Percentiles rank a stretch among this genome's conserved stretches.
phyloP scores from a whole-genome alignment of 345 rosid genomes.

The Theobroma cacao region DNA sequence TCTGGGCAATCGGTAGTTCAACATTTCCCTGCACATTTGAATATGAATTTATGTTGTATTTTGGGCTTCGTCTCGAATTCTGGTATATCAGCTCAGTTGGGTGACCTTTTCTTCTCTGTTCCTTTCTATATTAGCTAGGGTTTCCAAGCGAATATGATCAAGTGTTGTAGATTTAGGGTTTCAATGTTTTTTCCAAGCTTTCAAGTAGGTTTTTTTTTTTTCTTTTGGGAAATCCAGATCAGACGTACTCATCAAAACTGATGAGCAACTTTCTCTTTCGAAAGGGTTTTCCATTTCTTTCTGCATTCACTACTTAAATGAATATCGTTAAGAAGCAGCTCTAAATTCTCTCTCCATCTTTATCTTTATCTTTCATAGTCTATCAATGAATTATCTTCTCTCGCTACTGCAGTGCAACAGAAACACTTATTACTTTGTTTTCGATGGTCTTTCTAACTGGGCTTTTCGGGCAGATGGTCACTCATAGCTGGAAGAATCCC shows the following conservation, averaged over 20 bases:
- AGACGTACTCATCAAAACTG: background rate
- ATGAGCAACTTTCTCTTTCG: background rate
- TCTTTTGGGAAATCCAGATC: background rate
- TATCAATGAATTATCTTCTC: no score
- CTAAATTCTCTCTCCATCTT: background rate
- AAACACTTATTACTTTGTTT: background rate
- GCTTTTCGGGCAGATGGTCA: constrained; percentile 45
- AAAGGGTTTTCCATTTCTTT: background rate
- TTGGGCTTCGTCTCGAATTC: background rate
- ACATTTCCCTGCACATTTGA: background rate
- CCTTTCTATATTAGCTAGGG: background rate
- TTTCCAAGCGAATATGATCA: background rate
- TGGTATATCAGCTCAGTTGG: constrained; percentile 24
- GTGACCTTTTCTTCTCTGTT: background rate
- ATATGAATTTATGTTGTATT: background rate
- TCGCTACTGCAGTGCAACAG: no score
- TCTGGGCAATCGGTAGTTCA: constrained; percentile 43
- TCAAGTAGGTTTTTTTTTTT: background rate
- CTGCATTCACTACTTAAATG: background rate
- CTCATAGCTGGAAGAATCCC: constrained; percentile 68
- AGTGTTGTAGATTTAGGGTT: background rate
- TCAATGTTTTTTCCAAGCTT: background rate
- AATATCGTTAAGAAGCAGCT: background rate
- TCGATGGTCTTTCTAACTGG: background rate
- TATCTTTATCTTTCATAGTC: background rate